Evolutionary conservation across 2,329 filamentous ascomycete genomes (phyloP).

Genomic region (Sarocladium brachiariae): DNA sequence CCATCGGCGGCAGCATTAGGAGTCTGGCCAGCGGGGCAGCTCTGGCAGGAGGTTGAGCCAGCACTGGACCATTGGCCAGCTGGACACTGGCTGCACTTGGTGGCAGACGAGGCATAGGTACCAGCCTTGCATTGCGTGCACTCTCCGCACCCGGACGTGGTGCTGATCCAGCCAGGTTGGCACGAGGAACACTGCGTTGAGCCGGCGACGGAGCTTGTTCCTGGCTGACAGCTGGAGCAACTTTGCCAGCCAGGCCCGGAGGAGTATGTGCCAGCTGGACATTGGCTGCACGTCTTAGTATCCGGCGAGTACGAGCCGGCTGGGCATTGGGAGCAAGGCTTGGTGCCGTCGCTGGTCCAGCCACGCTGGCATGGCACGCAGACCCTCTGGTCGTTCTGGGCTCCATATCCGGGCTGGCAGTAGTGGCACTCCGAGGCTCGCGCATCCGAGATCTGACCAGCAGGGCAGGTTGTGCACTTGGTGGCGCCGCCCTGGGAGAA

Average conservation of each 20-base stretch:
- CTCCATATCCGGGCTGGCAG: neutral
- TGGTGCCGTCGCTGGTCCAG: neutral
- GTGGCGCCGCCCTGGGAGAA: neutral
- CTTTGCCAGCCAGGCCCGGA: neutral
- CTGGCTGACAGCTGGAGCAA: neutral
- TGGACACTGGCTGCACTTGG: neutral
- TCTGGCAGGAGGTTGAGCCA: neutral
- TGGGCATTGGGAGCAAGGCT: neutral
- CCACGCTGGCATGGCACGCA: neutral
- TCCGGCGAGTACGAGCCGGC: neutral
- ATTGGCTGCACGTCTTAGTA: neutral
- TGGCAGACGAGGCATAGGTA: neutral
- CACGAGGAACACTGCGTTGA: neutral
- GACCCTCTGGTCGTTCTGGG: neutral
- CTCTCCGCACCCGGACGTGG: neutral
- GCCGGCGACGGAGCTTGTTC: neutral
- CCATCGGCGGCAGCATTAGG: neutral
- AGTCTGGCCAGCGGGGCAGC: neutral
- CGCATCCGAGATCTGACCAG: neutral
- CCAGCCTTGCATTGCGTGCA: neutral
- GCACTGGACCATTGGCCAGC: neutral
- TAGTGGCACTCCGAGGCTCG: neutral
- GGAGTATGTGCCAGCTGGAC: neutral
- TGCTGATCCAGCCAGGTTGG: neutral
- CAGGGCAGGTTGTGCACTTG: neutral